Conservation (phyloP, 2,329 filamentous ascomycete species). For the Ambrosiella cleistominuta region DNA sequence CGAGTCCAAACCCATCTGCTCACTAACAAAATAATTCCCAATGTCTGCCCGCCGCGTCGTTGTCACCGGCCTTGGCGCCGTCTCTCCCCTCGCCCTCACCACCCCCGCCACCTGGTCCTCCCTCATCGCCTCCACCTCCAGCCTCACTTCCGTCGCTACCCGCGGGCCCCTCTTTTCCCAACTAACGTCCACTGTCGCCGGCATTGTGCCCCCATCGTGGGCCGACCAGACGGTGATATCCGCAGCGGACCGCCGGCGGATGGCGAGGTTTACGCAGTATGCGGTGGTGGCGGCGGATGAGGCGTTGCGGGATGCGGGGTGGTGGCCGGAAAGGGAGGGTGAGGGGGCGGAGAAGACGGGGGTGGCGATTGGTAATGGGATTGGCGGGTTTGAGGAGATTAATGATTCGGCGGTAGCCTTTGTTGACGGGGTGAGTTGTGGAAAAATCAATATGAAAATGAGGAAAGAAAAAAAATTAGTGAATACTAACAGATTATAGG, state of each 20-base stretch:
- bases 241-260: conserved; percentile 46
- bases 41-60: conserved; percentile 46
- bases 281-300: conserved; percentile 74
- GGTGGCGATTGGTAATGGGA: conserved; percentile 85
- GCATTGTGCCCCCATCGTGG: conserved; percentile 52
- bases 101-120: conserved; percentile 62
- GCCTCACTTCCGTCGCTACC: conserved; percentile 55
- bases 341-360: conserved; percentile 57
- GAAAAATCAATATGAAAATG: too few species aligned
- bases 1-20: too few species aligned
- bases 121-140: conserved; percentile 62
- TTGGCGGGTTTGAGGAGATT: conserved; percentile 82
- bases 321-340: conserved; percentile 42
- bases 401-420: conserved; percentile 70
- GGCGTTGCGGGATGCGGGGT: conserved; percentile 67
- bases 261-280: conserved; percentile 86
- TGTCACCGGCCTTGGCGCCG: conserved; percentile 65
- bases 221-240: conserved; percentile 30
- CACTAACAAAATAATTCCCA: neutral
- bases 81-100: conserved; percentile 71
- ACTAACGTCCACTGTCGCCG: conserved; percentile 72
- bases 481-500: conserved; percentile 29
- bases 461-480: too few species aligned
- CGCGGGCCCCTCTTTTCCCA: conserved; percentile 47
- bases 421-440: conserved; percentile 44